Conservation (phyloP, 2,329 filamentous ascomycete species). For the Aureobasidium subglaciale region DNA sequence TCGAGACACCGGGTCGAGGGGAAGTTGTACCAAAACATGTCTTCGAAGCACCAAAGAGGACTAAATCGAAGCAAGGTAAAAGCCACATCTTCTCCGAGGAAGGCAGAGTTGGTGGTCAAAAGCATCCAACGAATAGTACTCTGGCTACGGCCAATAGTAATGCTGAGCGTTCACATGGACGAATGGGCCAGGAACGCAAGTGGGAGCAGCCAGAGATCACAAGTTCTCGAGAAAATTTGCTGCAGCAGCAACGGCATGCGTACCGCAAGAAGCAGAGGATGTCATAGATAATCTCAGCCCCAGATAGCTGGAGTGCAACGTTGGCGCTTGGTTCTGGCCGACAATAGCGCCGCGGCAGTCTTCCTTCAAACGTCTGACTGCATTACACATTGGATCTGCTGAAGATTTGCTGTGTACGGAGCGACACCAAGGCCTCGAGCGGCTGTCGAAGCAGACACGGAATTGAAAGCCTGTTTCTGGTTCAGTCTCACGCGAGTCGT, state of each 20-base stretch:
- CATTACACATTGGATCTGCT: neutral
- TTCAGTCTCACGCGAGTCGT: neutral
- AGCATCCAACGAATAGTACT: neutral
- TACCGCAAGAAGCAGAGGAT: neutral
- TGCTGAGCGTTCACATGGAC: neutral
- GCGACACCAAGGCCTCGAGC: neutral
- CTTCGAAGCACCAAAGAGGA: no score
- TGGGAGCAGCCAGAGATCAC: neutral
- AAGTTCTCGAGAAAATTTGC: neutral
- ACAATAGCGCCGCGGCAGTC: neutral
- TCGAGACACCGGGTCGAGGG: neutral
- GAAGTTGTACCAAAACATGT: no score
- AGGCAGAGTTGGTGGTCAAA: neutral
- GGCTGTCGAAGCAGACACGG: neutral
- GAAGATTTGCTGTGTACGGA: neutral
- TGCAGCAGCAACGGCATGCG: neutral
- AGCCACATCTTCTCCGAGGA: no score
- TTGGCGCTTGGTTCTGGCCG: neutral
- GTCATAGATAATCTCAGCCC: neutral
- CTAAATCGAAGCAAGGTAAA: no score
- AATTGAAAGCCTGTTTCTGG: neutral
- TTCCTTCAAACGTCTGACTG: neutral
- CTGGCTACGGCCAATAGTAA: neutral
- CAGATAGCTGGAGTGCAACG: neutral
- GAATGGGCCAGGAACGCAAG: neutral